Base-by-base conservation (phyloP, 345 rosid genomes). In the Salix udensis region DNA sequence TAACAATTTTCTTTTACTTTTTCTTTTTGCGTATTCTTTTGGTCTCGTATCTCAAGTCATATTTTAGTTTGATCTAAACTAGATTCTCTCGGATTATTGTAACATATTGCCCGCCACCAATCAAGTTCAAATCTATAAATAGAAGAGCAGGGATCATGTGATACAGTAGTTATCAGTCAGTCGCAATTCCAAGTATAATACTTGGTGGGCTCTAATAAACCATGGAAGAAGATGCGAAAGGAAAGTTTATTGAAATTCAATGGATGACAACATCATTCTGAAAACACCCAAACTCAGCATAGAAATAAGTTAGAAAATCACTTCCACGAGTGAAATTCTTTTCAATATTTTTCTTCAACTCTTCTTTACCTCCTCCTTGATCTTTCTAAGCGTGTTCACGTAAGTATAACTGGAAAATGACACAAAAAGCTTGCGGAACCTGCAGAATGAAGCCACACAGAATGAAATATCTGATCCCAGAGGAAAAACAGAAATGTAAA, bases 381-480 rank as follows among this genome's bases (percentile, higher is more conserved):
- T 89, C 85, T 79, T 87, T 21, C 83, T 64, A 39, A 92, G 86
- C 9, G 90, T 83, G 68, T 91, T 91, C 34, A 80, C 80, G 28
- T 90, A 91, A 18, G 91, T 89, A 76, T 90, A 92, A 58, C 97
- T 91, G 77, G 98, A 92, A 74, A 92, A 89, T 24, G 87, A 84
- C 62, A 94, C 88, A 15, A 94, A 92, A 78, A 94, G 92, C 87
- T 90, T 92, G 37, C 94, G 86, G 58, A 92, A 92, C 97, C 88
- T 92, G 90, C 87, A 86, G 31, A 79, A 42, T 77, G 26, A 40
- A 15, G 15, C n/a, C 14, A 44, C 21, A 6, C 6, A 34, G 16
- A 15, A 67, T 55, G n/a, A 23, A 24, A n/a, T 30, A 36, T 37
- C 40, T 70, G 7, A 50, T n/a, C 8, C 39, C 44, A 39, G 14